phyloP scores from a whole-genome alignment of 257 asterid species.

The Echium plantagineum region DNA sequence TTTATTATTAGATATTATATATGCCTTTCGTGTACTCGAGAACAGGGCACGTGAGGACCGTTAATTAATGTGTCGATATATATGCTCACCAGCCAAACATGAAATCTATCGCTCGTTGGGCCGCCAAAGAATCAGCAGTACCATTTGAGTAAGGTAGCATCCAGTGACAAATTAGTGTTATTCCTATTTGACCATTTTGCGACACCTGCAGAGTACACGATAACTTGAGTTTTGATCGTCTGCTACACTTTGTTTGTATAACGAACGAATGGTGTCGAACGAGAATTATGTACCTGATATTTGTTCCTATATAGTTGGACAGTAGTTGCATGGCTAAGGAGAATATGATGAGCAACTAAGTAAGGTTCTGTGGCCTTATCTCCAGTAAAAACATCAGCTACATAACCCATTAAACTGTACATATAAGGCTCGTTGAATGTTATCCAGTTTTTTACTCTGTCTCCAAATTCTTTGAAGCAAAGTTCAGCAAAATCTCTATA shows the following conservation, averaged over 20 bases:
- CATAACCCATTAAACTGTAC: neutral
- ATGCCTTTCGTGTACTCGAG: too few relatives aligned
- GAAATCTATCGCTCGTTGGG: neutral
- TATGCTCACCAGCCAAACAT: neutral
- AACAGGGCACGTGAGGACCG: too few relatives aligned
- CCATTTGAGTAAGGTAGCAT: neutral
- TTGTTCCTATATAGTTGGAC: conserved; percentile 1
- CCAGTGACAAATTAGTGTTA: neutral
- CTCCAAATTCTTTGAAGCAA: conserved; percentile 10
- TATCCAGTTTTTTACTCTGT: conserved; percentile 6
- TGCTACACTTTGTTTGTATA: too few relatives aligned
- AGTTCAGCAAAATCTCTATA: conserved; percentile 1
- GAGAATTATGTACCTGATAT: conserved; percentile 2
- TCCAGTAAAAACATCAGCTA: neutral
- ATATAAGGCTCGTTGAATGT: conserved; percentile 10
- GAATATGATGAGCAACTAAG: neutral
- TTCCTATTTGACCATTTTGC: conserved; percentile 9
- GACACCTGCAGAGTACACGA: neutral
- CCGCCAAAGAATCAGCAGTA: neutral
- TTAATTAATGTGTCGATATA: too few relatives aligned
- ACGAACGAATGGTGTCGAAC: too few relatives aligned
- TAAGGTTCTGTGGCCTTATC: neutral
- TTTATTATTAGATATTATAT: too few relatives aligned
- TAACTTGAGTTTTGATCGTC: too few relatives aligned
- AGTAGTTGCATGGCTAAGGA: conserved; percentile 10